phyloP scores from a whole-genome alignment of 169 alveolate species.

The Plasmodium relictum region DNA sequence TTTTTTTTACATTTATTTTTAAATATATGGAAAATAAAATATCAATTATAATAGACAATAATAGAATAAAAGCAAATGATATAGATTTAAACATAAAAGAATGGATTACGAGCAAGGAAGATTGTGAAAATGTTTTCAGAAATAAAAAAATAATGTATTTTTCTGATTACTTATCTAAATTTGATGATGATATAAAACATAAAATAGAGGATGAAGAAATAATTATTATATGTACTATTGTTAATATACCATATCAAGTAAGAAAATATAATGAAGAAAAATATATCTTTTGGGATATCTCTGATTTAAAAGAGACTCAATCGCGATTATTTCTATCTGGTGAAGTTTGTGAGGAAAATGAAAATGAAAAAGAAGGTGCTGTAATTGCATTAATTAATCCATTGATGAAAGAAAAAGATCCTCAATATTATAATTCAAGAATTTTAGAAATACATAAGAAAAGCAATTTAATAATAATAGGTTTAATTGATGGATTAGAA shows the following conservation, averaged over 20 bases:
- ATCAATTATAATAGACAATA: neutral
- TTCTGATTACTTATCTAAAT: conserved; percentile 45
- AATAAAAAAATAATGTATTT: conserved; percentile 38
- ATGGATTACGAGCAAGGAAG: conserved; percentile 48
- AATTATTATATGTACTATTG: conserved; percentile 44
- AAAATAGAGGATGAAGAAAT: conserved; percentile 38
- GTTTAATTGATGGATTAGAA: conserved; percentile 37
- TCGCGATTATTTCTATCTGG: conserved; percentile 61
- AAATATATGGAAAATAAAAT: neutral
- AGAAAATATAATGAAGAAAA: conserved; percentile 59
- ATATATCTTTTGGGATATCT: conserved; percentile 71
- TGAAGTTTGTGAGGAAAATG: conserved; percentile 56
- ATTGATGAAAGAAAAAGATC: conserved; percentile 47
- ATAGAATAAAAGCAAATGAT: conserved; percentile 36
- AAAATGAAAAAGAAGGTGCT: conserved; percentile 52
- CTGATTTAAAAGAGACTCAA: conserved; percentile 65
- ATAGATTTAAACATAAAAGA: conserved; percentile 16
- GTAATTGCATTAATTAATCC: conserved; percentile 65
- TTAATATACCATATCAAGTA: conserved; percentile 69
- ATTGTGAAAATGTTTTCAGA: conserved; percentile 19
- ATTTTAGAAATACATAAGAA: conserved; percentile 19
- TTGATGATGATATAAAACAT: conserved; percentile 53
- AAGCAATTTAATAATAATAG: conserved; percentile 27
- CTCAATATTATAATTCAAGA: conserved; percentile 56
- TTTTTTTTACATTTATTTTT: neutral